A percentile compares a stretch with the other conserved stretches of the same genome.
These are phyloP conservation scores for Iris macrosiphon DNA, from an alignment of 106 monocot species.

Conservation along the genomic window DNA sequence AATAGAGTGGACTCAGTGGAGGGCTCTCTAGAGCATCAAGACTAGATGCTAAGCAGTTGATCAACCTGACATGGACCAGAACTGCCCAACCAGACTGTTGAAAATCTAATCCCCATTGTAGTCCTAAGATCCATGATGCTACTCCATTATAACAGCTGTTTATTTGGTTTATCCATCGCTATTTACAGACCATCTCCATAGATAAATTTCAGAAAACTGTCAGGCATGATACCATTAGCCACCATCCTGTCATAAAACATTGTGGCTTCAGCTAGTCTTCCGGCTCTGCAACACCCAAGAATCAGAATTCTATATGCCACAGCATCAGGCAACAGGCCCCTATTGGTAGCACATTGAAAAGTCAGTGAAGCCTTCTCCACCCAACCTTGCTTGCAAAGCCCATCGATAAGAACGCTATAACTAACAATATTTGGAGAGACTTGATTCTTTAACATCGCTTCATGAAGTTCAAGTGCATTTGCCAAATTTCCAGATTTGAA, in stretches of 20 bases:
- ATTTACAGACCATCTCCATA: no score
- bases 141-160: no score
- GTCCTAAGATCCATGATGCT: no score
- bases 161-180: no score
- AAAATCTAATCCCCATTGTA: no score
- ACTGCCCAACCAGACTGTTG: no score
- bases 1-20: no score
- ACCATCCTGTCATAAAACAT: slow-evolving; percentile 48
- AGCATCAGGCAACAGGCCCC: slow-evolving; percentile 56
- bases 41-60: no score
- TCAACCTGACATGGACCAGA: no score
- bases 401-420: slow-evolving; percentile 48
- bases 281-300: slow-evolving; percentile 25
- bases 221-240: slow-evolving; percentile 35
- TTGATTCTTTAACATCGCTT: slow-evolving; percentile 34
- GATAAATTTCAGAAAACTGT: slow-evolving; percentile 19
- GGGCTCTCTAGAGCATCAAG: no score
- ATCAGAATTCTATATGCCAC: slow-evolving; percentile 59
- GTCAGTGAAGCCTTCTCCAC: slow-evolving; percentile 33
- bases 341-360: slow-evolving; percentile 32
- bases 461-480: slow-evolving; percentile 50
- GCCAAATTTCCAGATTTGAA: slow-evolving; percentile 24
- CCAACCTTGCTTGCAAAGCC: slow-evolving; percentile 40
- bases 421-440: slow-evolving; percentile 45
- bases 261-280: slow-evolving; percentile 33